These are phyloP conservation scores for Sonneratia alba DNA, from an alignment of 345 rosid genomes.

Conservation along the genomic window DNA sequence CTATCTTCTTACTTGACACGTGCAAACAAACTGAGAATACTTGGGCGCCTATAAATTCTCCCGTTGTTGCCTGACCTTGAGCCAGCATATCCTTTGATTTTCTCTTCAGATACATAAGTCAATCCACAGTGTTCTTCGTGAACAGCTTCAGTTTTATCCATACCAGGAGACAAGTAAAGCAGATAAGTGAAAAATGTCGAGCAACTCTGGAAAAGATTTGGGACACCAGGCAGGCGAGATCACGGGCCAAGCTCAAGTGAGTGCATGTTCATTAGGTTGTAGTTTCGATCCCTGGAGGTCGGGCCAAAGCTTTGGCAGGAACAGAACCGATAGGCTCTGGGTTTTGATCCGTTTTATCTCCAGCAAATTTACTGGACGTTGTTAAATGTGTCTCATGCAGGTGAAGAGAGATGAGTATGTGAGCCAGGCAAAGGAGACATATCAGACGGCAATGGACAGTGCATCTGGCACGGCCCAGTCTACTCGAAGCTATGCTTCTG, in stretches of 20 bases:
- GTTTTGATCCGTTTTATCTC: too few species aligned
- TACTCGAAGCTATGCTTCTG: conserved; percentile 21
- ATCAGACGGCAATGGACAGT: conserved; percentile 19
- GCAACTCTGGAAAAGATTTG: background rate
- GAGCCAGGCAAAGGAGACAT: conserved; percentile 20
- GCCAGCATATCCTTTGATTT: too few species aligned
- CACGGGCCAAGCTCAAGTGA: conserved; percentile 15
- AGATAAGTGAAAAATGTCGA: background rate
- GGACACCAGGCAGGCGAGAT: conserved; percentile 2
- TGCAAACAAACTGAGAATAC: background rate
- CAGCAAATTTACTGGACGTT: background rate
- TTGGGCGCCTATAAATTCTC: too few species aligned
- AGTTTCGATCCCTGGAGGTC: background rate
- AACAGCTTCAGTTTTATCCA: background rate
- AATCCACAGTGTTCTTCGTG: background rate
- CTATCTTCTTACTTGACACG: background rate
- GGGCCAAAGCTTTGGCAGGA: too few species aligned
- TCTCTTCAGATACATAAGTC: background rate
- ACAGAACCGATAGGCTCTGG: too few species aligned
- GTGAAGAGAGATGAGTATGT: conserved; percentile 30
- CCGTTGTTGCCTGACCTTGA: too few species aligned
- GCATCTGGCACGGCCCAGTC: conserved; percentile 13
- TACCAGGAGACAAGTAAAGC: background rate
- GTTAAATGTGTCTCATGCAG: conserved; percentile 11
- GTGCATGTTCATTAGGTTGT: background rate